phyloP scores from a whole-genome alignment of 306 rosid species.

The Castanea sativa region DNA sequence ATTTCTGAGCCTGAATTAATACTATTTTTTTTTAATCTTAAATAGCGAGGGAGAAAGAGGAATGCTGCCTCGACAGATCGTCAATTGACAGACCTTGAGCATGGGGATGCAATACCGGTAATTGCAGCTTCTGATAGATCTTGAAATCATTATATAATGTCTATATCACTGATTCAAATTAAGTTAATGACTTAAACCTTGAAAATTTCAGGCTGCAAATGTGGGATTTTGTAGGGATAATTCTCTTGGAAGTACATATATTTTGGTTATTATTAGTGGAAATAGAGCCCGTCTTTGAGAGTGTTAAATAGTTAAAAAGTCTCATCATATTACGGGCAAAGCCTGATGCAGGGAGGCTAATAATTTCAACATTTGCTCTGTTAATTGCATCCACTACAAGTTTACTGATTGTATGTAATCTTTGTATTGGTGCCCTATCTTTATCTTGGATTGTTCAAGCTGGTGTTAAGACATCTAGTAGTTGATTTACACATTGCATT shows the following conservation, averaged over 20 bases:
- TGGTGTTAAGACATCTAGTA: too few relatives aligned
- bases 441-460: too few relatives aligned
- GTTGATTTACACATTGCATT: too few relatives aligned
- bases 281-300: slow-evolving; percentile 11
- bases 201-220: slow-evolving; percentile 55
- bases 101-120: slow-evolving; percentile 67
- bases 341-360: slow-evolving; percentile 61
- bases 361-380: slow-evolving; percentile 58
- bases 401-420: slow-evolving; percentile 55
- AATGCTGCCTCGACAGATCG: slow-evolving; percentile 29
- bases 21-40: not conserved
- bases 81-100: slow-evolving; percentile 55
- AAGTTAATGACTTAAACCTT: slow-evolving; percentile 7
- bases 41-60: slow-evolving; percentile 42
- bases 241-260: slow-evolving; percentile 59
- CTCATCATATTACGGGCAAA: slow-evolving; percentile 45
- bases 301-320: not conserved
- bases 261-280: slow-evolving; percentile 10
- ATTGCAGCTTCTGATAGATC: not conserved
- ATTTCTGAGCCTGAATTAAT: not conserved
- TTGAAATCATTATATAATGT: not conserved
- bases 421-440: not conserved
- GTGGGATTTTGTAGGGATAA: slow-evolving; percentile 54
- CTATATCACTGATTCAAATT: slow-evolving; percentile 2
- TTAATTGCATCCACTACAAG: slow-evolving; percentile 70